Percentiles rank a stretch among this genome's conserved stretches.
Conservation (phyloP, 768 basidiomycete genomes). For the Coprinopsis strossmayeri region DNA sequence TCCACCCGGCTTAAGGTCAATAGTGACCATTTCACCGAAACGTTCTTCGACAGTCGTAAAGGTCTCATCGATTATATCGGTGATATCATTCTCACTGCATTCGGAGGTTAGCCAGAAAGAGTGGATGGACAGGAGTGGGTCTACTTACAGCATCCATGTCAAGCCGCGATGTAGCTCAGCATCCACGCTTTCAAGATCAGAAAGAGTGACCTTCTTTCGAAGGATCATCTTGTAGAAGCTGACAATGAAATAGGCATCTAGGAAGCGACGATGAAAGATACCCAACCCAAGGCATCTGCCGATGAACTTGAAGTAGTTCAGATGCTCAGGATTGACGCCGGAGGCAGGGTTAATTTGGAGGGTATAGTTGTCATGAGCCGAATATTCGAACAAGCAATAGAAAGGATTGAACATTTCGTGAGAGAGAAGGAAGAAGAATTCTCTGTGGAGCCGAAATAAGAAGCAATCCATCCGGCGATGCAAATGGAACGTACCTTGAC, state of each 20-base stretch:
- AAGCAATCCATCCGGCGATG: neutral
- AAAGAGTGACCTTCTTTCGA: constrained; percentile 92
- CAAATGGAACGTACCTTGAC: constrained; percentile 59
- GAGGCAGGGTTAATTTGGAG: constrained; percentile 99
- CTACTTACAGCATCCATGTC: constrained; percentile 95
- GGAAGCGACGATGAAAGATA: constrained; percentile 98
- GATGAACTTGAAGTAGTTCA: constrained; percentile 99
- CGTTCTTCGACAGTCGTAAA: constrained; percentile 97
- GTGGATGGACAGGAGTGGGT: constrained; percentile 1
- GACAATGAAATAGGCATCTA: constrained; percentile 99
- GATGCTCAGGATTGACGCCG: constrained; percentile 96
- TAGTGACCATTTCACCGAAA: constrained; percentile 96
- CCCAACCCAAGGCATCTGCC: constrained; percentile 92
- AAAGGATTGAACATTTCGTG: constrained; percentile 99
- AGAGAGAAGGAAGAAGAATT: constrained; percentile 99
- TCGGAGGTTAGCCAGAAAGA: constrained; percentile 6
- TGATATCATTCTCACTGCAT: constrained; percentile 91
- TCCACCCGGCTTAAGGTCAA: constrained; percentile 90
- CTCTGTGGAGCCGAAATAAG: constrained; percentile 41
- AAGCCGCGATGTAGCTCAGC: constrained; percentile 90
- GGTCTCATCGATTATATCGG: constrained; percentile 95
- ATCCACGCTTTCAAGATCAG: constrained; percentile 95
- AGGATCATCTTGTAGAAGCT: constrained; percentile 99
- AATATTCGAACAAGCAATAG: constrained; percentile 99
- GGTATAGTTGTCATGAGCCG: constrained; percentile 99